Evolutionary conservation across 2,329 filamentous ascomycete genomes (phyloP), one percentile per base, ranked within the genome.

Genomic region (Chaetomium strumarium): DNA sequence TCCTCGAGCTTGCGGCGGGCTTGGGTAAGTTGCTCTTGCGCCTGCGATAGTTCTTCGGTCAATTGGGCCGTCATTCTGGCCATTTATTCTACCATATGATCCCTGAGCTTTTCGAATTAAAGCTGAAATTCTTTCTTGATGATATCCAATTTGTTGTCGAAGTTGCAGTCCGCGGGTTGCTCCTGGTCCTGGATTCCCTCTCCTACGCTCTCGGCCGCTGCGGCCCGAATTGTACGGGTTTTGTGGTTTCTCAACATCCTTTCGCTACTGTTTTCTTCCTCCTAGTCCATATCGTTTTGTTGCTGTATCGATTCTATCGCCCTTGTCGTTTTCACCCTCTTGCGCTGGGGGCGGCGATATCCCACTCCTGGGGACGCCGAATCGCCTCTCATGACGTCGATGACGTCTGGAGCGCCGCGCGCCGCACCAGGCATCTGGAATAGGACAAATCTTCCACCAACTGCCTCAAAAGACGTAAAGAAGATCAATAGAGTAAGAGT

Each of bases 91-190:
- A 39, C 47, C 30, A 43, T 13, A 1, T 42, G 30, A 13, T 49
- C 38, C 39, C 46, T 49, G 29, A 43, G 31, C 33, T 50, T 45
- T 44, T n/a, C 19, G 48, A 50, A 50, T 50, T 50, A 14, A 1
- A 44, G 2, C 48, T 50, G 48, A 29, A 50, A 11, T n/a, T 45
- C 48, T n/a, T 19, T 13, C n/a, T 50, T 50, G 40, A 39, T 50
- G 9, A 49, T 49, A 30, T 49, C 47, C 39, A 49, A 16, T 43
- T 43, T 49, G 20, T 31, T 49, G 37, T 49, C 38, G 19, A 49
- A 49, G 47, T 49, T 10, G 38, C 4, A 17, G 39, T 49, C 47
- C 47, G n/a, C 34, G 6, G 17, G 29, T 49, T 49, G 46, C 31
- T 41, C 46, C 20, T 13, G n/a, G 46, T n/a, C 24, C 41, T 29